Conservation (phyloP, 1,139 yeast genomes). For the Scheffersomyces cryptocercus region DNA sequence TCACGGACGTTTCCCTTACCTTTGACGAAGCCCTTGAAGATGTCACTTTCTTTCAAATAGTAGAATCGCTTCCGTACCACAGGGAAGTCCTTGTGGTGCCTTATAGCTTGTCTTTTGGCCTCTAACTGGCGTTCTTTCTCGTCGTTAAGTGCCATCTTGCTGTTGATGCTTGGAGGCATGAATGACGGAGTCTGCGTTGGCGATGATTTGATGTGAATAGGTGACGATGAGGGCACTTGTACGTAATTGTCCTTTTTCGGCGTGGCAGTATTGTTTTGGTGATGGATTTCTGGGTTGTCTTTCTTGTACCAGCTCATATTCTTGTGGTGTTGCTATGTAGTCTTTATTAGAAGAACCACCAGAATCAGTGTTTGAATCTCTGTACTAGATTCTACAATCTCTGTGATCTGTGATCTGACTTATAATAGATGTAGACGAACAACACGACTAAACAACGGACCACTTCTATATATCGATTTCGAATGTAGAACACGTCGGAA, state of each 20-base stretch:
- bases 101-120: slow-evolving; percentile 38
- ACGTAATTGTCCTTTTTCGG: slow-evolving; percentile 11
- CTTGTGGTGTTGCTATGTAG: too few species aligned
- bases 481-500: too few species aligned
- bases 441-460: too few species aligned
- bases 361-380: too few species aligned
- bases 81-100: slow-evolving; percentile 48
- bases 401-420: too few species aligned
- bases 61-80: slow-evolving; percentile 51
- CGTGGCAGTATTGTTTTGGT: slow-evolving; percentile 3
- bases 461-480: too few species aligned
- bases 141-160: slow-evolving; percentile 14
- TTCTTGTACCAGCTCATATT: slow-evolving; percentile 36
- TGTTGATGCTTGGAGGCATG: slow-evolving; percentile 6
- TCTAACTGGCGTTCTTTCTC: slow-evolving; percentile 32
- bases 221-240: slow-evolving; percentile 17
- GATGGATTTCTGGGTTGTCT: slow-evolving; percentile 17
- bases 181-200: slow-evolving; percentile 7
- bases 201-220: slow-evolving; percentile 15
- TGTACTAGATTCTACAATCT: too few species aligned
- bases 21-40: slow-evolving; percentile 61
- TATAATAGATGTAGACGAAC: too few species aligned
- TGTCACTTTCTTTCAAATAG: slow-evolving; percentile 48
- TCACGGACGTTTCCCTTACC: slow-evolving; percentile 59
- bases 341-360: too few species aligned